Conservation (phyloP, 768 basidiomycete genomes). For the Chalciporus sphaerocephalus region DNA sequence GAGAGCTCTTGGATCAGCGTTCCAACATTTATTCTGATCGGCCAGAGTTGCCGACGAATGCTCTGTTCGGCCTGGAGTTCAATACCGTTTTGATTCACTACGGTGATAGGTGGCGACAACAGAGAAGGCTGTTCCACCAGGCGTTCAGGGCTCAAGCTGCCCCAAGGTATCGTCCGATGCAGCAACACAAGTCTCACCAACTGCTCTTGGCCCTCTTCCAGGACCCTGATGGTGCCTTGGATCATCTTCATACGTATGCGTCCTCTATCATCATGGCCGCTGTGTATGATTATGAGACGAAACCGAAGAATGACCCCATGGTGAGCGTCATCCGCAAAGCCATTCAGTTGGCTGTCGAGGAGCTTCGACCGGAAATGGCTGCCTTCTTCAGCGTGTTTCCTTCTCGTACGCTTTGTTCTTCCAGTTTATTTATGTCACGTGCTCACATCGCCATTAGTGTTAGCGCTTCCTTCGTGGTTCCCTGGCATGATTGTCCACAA, state of each 20-base stretch:
- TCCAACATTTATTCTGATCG: slow-evolving; percentile 31
- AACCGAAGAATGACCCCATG: slow-evolving; percentile 26
- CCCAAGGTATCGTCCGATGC: slow-evolving; percentile 29
- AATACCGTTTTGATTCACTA: slow-evolving; percentile 33
- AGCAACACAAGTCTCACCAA: slow-evolving; percentile 27
- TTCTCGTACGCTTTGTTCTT: not conserved
- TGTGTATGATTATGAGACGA: slow-evolving; percentile 32
- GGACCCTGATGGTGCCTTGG: slow-evolving; percentile 20
- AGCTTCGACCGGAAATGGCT: slow-evolving; percentile 22
- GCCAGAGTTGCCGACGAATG: slow-evolving; percentile 22
- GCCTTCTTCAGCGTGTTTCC: slow-evolving; percentile 16
- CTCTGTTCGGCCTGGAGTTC: slow-evolving; percentile 33
- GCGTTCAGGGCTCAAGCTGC: slow-evolving; percentile 28
- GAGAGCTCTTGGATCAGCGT: slow-evolving; percentile 25
- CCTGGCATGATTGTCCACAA: slow-evolving; percentile 29
- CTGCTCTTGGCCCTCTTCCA: slow-evolving; percentile 28
- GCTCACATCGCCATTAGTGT: slow-evolving; percentile 17
- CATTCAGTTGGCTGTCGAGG: slow-evolving; percentile 17
- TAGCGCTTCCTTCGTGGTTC: slow-evolving; percentile 25
- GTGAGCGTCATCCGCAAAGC: slow-evolving; percentile 26
- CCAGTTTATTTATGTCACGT: slow-evolving; percentile 3
- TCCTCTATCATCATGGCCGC: slow-evolving; percentile 29
- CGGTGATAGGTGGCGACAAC: slow-evolving; percentile 35
- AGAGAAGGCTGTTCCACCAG: slow-evolving; percentile 36
- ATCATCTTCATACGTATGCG: slow-evolving; percentile 22